phyloP scores from a whole-genome alignment of 208 protist genomes.

The Crithidia brevicula region DNA sequence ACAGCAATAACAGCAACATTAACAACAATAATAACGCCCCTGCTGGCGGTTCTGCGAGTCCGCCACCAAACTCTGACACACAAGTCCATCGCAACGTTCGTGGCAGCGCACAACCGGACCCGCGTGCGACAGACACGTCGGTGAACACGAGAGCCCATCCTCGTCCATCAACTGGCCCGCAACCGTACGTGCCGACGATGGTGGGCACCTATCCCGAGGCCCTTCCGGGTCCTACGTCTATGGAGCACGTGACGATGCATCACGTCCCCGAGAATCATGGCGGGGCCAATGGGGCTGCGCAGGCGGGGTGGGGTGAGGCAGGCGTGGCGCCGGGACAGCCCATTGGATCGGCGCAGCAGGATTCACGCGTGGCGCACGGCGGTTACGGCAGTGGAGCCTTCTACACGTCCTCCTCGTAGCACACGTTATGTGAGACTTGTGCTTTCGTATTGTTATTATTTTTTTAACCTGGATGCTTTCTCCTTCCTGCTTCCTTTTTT shows the following conservation, averaged over 20 bases:
- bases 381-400: no score
- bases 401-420: no score
- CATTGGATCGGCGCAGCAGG: no score
- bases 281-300: background rate
- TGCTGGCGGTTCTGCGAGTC: no score
- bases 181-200: conserved; percentile 11
- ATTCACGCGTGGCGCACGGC: no score
- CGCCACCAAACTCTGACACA: no score
- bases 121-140: background rate
- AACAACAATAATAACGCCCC: no score
- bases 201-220: conserved; percentile 18
- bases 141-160: background rate
- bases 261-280: background rate
- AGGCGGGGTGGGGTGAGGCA: background rate
- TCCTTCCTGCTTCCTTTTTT: no score
- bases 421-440: no score
- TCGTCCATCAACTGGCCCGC: background rate
- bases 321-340: conserved; percentile 13
- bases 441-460: no score
- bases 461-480: no score
- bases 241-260: conserved; percentile 15
- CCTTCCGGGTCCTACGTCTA: background rate
- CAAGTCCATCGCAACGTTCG: no score
- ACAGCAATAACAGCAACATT: background rate
- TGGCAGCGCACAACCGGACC: background rate